phyloP scores from a whole-genome alignment of 2,329 filamentous ascomycete species.

The Pyrenophora graminea region DNA sequence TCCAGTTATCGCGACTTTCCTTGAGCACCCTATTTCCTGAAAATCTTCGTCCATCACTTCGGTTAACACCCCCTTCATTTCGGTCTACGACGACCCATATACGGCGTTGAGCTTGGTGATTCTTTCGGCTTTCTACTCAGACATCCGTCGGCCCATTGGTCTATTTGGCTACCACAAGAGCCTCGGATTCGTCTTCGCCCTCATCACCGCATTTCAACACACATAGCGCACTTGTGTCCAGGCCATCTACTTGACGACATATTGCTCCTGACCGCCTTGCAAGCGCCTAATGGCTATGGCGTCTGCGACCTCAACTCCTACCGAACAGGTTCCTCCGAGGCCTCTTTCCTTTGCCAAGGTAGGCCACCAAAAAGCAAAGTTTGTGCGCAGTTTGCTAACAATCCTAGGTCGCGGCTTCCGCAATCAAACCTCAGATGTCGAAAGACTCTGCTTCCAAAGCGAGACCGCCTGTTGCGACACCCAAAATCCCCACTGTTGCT shows the following conservation, averaged over 20 bases:
- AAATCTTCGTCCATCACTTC: slow-evolving; percentile 35
- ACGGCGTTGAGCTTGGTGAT: slow-evolving; percentile 31
- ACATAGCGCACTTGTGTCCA: slow-evolving; percentile 8
- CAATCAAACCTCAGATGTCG: slow-evolving; percentile 35
- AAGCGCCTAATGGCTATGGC: slow-evolving; percentile 31
- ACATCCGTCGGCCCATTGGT: slow-evolving; percentile 1
- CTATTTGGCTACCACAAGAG: not conserved
- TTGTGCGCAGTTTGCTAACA: slow-evolving; percentile 16
- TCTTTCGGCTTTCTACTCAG: slow-evolving; percentile 13
- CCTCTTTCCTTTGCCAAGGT: slow-evolving; percentile 77
- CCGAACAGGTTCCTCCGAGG: slow-evolving; percentile 49
- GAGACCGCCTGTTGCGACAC: slow-evolving; percentile 34
- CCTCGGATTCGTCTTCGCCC: not conserved
- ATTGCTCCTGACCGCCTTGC: slow-evolving; percentile 15
- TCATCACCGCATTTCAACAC: slow-evolving; percentile 6
- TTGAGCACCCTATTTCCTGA: slow-evolving; percentile 57
- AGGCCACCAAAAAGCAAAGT: slow-evolving; percentile 27
- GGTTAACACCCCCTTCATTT: slow-evolving; percentile 37
- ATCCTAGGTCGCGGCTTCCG: slow-evolving; percentile 49
- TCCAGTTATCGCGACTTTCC: slow-evolving; percentile 54
- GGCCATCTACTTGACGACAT: slow-evolving; percentile 6
- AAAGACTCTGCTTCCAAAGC: slow-evolving; percentile 32
- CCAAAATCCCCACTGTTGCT: slow-evolving; percentile 26
- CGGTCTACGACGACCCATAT: slow-evolving; percentile 26
- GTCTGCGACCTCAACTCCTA: slow-evolving; percentile 35